Evolutionary conservation across 2,329 filamentous ascomycete species (phyloP).

Genomic region (Capronia coronata): DNA sequence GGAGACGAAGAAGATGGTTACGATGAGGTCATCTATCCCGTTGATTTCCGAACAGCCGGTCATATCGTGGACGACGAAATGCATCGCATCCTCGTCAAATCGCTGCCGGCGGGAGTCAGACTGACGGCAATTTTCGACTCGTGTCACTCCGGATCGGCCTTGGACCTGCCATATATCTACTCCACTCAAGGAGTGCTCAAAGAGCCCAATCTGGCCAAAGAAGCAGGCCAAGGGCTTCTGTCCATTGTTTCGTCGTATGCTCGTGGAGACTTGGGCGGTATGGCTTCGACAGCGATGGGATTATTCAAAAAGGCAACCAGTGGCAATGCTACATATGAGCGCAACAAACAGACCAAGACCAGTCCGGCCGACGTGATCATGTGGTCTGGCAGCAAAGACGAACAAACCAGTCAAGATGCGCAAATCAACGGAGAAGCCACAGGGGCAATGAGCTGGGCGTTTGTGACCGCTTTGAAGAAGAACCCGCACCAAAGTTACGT

Average conservation of each 20-base stretch:
- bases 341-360: slow-evolving; percentile 80
- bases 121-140: slow-evolving; percentile 64
- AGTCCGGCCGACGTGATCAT: slow-evolving; percentile 93
- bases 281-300: slow-evolving; percentile 71
- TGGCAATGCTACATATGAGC: slow-evolving; percentile 72
- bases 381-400: slow-evolving; percentile 95
- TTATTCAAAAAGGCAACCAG: slow-evolving; percentile 81
- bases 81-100: slow-evolving; percentile 68
- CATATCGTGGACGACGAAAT: slow-evolving; percentile 75
- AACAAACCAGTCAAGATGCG: slow-evolving; percentile 90
- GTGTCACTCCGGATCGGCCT: slow-evolving; percentile 60
- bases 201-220: slow-evolving; percentile 62
- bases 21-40: slow-evolving; percentile 73
- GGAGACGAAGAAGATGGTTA: slow-evolving; percentile 72
- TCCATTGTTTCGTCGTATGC: slow-evolving; percentile 70
- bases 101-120: slow-evolving; percentile 75
- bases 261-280: slow-evolving; percentile 73
- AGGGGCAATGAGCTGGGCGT: slow-evolving; percentile 97
- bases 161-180: slow-evolving; percentile 63
- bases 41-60: slow-evolving; percentile 62
- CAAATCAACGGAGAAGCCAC: slow-evolving; percentile 83
- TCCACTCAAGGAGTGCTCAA: slow-evolving; percentile 62
- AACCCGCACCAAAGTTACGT: slow-evolving; percentile 96
- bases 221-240: slow-evolving; percentile 58
- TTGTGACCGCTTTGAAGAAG: slow-evolving; percentile 83